These are phyloP conservation scores for Sodiomyces alkalinus DNA, from an alignment of 2,329 filamentous ascomycete species.

Conservation along the genomic window DNA sequence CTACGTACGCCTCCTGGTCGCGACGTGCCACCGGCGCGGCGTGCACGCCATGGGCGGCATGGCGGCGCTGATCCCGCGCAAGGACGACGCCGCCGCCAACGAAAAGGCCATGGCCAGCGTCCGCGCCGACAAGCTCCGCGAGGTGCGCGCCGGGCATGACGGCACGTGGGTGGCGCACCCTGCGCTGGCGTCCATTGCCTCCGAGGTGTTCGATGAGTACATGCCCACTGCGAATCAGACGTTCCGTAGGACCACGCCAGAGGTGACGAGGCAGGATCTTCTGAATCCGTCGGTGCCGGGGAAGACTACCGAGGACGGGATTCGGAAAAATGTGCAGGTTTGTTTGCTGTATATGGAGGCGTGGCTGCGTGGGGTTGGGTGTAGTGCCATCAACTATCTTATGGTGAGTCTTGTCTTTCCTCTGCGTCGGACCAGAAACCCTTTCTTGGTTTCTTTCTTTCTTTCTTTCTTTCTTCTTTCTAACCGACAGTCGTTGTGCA, in stretches of 20 bases:
- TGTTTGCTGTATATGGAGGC: slow-evolving; percentile 86
- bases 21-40: slow-evolving; percentile 90
- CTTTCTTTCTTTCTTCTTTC: not conserved
- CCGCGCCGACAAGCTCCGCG: slow-evolving; percentile 87
- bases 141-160: slow-evolving; percentile 89
- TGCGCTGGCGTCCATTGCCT: slow-evolving; percentile 73
- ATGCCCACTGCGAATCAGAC: slow-evolving; percentile 99
- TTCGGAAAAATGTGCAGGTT: slow-evolving; percentile 84
- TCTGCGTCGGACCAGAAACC: not conserved
- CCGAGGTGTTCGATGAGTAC: slow-evolving; percentile 90
- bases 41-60: slow-evolving; percentile 99
- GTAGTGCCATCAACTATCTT: slow-evolving; percentile 79
- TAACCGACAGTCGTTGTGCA: not conserved
- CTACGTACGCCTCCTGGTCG: slow-evolving; percentile 74
- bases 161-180: slow-evolving; percentile 97
- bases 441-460: not conserved
- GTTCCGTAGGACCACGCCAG: slow-evolving; percentile 66
- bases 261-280: slow-evolving; percentile 64
- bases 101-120: slow-evolving; percentile 89
- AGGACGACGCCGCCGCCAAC: slow-evolving; percentile 81
- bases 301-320: slow-evolving; percentile 69
- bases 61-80: slow-evolving; percentile 98
- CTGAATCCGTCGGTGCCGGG: slow-evolving; percentile 86
- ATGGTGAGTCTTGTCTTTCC: slow-evolving; percentile 33
- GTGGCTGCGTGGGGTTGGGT: slow-evolving; percentile 79